Evolutionary conservation across 495 filamentous ascomycete species (phyloP), one percentile per base, ranked within the genome.

Genomic region (Trichoderma reesei): DNA sequence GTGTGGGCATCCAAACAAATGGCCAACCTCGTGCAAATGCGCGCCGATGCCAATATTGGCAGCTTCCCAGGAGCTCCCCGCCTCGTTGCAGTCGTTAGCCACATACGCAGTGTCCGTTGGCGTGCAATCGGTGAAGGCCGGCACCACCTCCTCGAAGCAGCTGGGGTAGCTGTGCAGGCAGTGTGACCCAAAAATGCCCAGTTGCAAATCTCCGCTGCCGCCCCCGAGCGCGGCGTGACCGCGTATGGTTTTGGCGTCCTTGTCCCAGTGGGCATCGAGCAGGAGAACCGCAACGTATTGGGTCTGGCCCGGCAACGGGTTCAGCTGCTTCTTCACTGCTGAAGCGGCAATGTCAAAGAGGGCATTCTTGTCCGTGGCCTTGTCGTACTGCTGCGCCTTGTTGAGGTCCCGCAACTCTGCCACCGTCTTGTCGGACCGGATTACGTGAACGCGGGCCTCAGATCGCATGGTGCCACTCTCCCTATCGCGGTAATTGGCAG

Each of bases 1-100:
- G 71, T 94, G 90, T 8, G 92, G 91, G 66, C 88, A 91, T 51
- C 92, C 91, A 66, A 97, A 86, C 20, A 93, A 73, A 74, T 95
- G 92, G 3, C 92, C 92, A 0, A 85, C 85, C 74, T 96, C 91
- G 70, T 95, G 92, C 13, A 97, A 75, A 75, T 96, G 91, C 34
- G 91, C 92, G 9, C 92, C 92, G 67, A 96, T 95, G 56, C 92
- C 91, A 65, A 96, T 83, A 68, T 92, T 93, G 8, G 90, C 91
- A 18, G 91, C 85, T 71, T 96, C 92, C 91, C 91, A 96, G 64
- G 86, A 94, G 63, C 88, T 95, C 13, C 90, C 91, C 31, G 85
- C 85, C 54, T 96, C 89, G 51, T 88, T 88, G 68, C 82, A 88
- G 71, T 96, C 92, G 68, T 96, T 95, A 5, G 86, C 88, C 59